A percentile compares a stretch with the other conserved stretches of the same genome.
Evolutionary conservation across 441 rosid species (phyloP).

Genomic region (Viola pubescens): DNA sequence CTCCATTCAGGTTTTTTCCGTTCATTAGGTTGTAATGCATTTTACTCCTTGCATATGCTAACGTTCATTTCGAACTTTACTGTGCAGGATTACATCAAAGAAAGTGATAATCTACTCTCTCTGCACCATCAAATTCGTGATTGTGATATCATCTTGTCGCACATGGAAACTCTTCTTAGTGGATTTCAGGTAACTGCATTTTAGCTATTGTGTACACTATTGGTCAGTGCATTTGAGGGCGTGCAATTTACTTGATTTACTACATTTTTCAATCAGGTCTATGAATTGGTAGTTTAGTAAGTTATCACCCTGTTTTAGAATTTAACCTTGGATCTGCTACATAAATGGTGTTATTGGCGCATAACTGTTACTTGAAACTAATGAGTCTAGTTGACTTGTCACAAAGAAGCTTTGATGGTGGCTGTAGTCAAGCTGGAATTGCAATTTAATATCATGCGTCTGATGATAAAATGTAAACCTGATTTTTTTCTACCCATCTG

Average conservation of each 20-base stretch:
- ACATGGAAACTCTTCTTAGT: conserved; percentile 94
- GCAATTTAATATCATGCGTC: too few species aligned
- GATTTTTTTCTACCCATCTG: too few species aligned
- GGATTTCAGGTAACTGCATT: conserved; percentile 75
- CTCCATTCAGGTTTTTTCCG: conserved; percentile 64
- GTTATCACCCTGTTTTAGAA: background rate
- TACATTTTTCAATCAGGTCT: background rate
- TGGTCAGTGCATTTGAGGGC: too few species aligned
- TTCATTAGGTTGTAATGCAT: background rate
- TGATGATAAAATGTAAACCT: too few species aligned
- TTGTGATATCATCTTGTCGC: conserved; percentile 85
- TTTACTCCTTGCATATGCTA: background rate
- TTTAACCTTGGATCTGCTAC: too few species aligned
- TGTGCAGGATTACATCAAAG: conserved; percentile 87
- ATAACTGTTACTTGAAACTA: too few species aligned
- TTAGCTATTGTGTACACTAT: too few species aligned
- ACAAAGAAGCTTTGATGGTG: too few species aligned
- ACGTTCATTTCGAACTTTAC: background rate
- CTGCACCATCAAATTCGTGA: conserved; percentile 97
- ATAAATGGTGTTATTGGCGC: too few species aligned
- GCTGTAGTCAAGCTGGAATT: too few species aligned
- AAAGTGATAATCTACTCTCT: conserved; percentile 92
- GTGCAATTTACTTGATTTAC: too few species aligned
- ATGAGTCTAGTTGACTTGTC: too few species aligned
- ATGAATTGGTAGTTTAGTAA: background rate